phyloP scores from a whole-genome alignment of 2,329 filamentous ascomycete species.

The Diplodia scrobiculata region DNA sequence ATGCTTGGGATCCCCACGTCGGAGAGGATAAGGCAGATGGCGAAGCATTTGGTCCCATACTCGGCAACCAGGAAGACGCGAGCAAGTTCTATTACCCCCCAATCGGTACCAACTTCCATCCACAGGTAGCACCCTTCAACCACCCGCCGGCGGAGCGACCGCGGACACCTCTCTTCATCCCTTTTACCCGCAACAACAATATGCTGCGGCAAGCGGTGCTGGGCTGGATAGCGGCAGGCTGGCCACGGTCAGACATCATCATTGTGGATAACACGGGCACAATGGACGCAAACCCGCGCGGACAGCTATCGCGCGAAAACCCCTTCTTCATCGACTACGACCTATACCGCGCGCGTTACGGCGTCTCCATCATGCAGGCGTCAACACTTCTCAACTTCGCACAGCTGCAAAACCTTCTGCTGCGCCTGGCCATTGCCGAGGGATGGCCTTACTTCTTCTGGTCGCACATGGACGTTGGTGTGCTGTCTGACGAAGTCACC shows the following conservation, averaged over 20 bases:
- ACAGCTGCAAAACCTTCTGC: conserved; percentile 59
- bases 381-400: conserved; percentile 58
- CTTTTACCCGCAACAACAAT: conserved; percentile 61
- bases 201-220: conserved; percentile 60
- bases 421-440: conserved; percentile 50
- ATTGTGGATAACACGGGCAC: conserved; percentile 63
- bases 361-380: conserved; percentile 56
- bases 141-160: conserved; percentile 26
- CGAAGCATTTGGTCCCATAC: not conserved
- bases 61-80: not conserved
- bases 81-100: conserved; percentile 31
- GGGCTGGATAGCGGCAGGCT: conserved; percentile 61
- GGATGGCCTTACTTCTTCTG: conserved; percentile 58
- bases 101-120: conserved; percentile 23
- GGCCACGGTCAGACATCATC: conserved; percentile 60
- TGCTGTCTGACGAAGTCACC: conserved; percentile 48
- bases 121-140: conserved; percentile 30
- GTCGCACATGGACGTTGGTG: conserved; percentile 60
- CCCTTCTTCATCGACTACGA: conserved; percentile 60
- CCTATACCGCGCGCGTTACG: conserved; percentile 45
- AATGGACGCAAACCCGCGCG: conserved; percentile 56
- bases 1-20: not conserved
- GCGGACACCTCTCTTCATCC: conserved; percentile 57
- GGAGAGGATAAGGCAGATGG: not conserved
- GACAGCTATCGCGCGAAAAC: conserved; percentile 56